Conservation (phyloP, 495 filamentous ascomycete genomes). For the Viridothelium virens region DNA sequence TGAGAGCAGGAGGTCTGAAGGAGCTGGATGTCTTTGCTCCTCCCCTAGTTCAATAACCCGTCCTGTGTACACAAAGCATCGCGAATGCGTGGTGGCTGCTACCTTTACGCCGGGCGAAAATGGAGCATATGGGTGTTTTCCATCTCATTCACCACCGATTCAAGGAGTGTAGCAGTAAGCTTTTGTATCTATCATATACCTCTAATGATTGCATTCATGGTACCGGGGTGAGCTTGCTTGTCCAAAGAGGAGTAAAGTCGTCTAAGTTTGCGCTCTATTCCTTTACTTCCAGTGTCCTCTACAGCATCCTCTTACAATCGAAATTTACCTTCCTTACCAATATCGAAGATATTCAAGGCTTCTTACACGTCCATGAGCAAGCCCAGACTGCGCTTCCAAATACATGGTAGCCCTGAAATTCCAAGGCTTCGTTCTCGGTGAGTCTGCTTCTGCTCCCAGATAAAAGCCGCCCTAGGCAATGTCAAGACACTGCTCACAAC, state of each 20-base stretch:
- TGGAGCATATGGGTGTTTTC: slow-evolving; percentile 1
- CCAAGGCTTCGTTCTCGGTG: too few relatives aligned
- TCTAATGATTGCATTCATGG: slow-evolving; percentile 11
- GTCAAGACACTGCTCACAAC: too few relatives aligned
- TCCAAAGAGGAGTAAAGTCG: too few relatives aligned
- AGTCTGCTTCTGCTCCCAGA: too few relatives aligned
- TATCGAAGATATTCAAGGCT: too few relatives aligned
- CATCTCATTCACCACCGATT: slow-evolving; percentile 6
- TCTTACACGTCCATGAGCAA: too few relatives aligned
- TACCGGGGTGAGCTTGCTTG: background rate
- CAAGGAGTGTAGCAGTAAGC: background rate
- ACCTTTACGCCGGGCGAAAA: background rate
- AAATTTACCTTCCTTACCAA: too few relatives aligned
- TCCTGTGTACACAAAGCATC: background rate
- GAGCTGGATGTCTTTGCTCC: background rate
- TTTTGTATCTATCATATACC: slow-evolving; percentile 10
- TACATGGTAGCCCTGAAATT: too few relatives aligned
- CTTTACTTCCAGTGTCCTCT: background rate
- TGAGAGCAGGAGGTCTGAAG: background rate
- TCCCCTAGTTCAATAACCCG: background rate
- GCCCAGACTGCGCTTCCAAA: too few relatives aligned
- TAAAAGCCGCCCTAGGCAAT: too few relatives aligned
- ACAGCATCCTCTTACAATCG: background rate
- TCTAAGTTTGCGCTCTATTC: too few relatives aligned
- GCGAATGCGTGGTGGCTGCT: background rate